phyloP scores from a whole-genome alignment of 1,284 basidiomycete genomes.

The Exobasidium cylindrosporum region DNA sequence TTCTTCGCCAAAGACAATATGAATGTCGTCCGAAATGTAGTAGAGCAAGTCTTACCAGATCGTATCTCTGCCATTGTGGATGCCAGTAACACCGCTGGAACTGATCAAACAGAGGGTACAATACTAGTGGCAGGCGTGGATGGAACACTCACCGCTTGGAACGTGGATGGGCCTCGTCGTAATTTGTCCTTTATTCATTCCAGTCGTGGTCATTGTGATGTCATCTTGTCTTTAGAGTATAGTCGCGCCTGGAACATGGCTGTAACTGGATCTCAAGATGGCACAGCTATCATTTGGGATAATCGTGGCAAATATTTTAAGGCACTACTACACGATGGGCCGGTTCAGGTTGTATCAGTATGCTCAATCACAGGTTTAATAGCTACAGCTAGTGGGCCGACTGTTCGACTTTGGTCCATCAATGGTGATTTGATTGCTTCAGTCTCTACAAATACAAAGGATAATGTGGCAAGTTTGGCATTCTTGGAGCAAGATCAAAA shows the following conservation, averaged over 20 bases:
- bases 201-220: constrained; percentile 69
- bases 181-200: constrained; percentile 56
- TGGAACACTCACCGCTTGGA: constrained; percentile 35
- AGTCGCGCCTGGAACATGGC: constrained; percentile 79
- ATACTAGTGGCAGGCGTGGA: constrained; percentile 67
- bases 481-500: background rate
- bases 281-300: constrained; percentile 85
- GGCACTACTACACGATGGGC: constrained; percentile 51
- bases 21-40: constrained; percentile 65
- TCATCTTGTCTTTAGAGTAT: constrained; percentile 69
- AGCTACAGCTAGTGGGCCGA: constrained; percentile 70
- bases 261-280: constrained; percentile 79
- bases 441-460: constrained; percentile 76
- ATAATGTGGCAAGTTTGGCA: constrained; percentile 21
- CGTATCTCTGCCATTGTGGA: constrained; percentile 63
- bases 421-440: constrained; percentile 66
- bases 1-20: constrained; percentile 54
- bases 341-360: constrained; percentile 71
- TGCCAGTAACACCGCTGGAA: constrained; percentile 59
- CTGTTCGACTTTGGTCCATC: constrained; percentile 73
- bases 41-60: constrained; percentile 31
- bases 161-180: constrained; percentile 24
- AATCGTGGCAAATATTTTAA: constrained; percentile 61
- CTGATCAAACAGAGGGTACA: constrained; percentile 62
- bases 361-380: constrained; percentile 82